Percentiles rank a stretch among this genome's conserved stretches.
These are phyloP conservation scores for Canna indica DNA, from an alignment of 176 grass and related monocot species.

Conservation along the genomic window DNA sequence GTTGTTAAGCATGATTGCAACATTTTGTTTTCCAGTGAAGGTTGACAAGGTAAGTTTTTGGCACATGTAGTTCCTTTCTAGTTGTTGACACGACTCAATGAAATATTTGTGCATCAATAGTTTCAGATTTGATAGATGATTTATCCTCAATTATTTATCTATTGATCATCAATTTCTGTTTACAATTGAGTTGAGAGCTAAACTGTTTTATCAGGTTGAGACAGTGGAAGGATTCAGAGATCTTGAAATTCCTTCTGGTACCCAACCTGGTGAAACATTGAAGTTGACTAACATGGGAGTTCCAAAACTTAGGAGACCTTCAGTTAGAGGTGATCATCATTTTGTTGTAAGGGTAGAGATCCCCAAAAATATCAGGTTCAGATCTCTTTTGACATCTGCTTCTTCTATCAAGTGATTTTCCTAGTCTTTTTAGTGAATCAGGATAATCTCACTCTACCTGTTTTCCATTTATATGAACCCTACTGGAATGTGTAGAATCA, in stretches of 20 bases:
- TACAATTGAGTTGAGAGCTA: too few species aligned
- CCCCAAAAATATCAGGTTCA: slow-evolving; percentile 71
- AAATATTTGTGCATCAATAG: too few species aligned
- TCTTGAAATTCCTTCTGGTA: slow-evolving; percentile 67
- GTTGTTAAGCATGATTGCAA: too few species aligned
- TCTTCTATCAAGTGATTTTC: background rate
- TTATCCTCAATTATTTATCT: too few species aligned
- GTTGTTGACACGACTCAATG: too few species aligned
- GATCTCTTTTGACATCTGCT: slow-evolving; percentile 1
- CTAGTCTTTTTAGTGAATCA: background rate
- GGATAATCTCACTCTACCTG: background rate
- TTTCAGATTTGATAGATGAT: too few species aligned
- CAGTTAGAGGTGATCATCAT: slow-evolving; percentile 61
- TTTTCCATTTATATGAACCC: background rate
- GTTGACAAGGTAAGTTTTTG: too few species aligned
- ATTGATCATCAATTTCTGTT: too few species aligned
- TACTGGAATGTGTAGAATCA: background rate
- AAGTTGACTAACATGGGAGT: slow-evolving; percentile 54
- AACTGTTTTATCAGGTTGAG: slow-evolving; percentile 46
- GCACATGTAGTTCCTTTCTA: too few species aligned
- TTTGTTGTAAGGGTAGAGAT: slow-evolving; percentile 69
- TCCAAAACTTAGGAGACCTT: slow-evolving; percentile 58
- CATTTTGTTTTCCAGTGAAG: too few species aligned
- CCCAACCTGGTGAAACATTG: slow-evolving; percentile 67
- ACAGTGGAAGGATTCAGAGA: slow-evolving; percentile 69